Evolutionary conservation across 164 flowering plant species (phyloP).

Genomic region (Hamamelis virginiana): DNA sequence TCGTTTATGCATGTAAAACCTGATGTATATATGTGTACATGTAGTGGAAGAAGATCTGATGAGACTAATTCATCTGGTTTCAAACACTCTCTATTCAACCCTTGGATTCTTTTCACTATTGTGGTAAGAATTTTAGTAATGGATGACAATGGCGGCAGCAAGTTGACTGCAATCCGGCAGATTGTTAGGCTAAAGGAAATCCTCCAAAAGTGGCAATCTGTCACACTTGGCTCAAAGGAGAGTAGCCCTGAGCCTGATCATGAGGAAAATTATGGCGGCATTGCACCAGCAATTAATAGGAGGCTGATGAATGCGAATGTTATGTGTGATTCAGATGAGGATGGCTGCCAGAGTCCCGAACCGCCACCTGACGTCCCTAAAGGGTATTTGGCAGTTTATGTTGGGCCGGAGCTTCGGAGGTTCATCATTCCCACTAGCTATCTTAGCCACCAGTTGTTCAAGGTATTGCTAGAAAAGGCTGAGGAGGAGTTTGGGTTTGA

Average conservation of each 20-base stretch:
- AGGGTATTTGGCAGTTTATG: slow-evolving; percentile 89
- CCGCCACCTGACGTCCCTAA: slow-evolving; percentile 73
- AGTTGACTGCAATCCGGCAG: slow-evolving; percentile 71
- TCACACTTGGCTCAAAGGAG: slow-evolving; percentile 37
- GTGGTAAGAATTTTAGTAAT: slow-evolving; percentile 25
- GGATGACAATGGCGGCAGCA: slow-evolving; percentile 55
- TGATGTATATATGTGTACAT: not conserved
- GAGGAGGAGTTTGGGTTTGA: slow-evolving; percentile 94
- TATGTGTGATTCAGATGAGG: slow-evolving; percentile 78
- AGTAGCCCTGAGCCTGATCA: slow-evolving; percentile 1
- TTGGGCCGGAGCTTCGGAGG: slow-evolving; percentile 88
- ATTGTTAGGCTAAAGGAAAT: slow-evolving; percentile 76
- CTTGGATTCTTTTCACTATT: slow-evolving; percentile 17
- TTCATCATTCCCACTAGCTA: slow-evolving; percentile 83
- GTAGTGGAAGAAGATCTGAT: slow-evolving; percentile 26
- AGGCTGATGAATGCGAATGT: slow-evolving; percentile 34
- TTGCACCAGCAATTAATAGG: slow-evolving; percentile 51
- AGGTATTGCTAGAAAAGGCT: slow-evolving; percentile 72
- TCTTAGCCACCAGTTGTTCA: slow-evolving; percentile 68
- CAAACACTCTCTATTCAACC: slow-evolving; percentile 11
- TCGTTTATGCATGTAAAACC: too few species aligned
- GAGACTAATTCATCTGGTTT: slow-evolving; percentile 17
- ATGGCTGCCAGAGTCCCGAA: slow-evolving; percentile 66
- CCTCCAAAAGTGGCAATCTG: slow-evolving; percentile 74
- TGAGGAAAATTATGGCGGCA: slow-evolving; percentile 32